Evolutionary conservation across 1,139 yeast genomes (phyloP).

Genomic region (Taiozyma sp.): DNA sequence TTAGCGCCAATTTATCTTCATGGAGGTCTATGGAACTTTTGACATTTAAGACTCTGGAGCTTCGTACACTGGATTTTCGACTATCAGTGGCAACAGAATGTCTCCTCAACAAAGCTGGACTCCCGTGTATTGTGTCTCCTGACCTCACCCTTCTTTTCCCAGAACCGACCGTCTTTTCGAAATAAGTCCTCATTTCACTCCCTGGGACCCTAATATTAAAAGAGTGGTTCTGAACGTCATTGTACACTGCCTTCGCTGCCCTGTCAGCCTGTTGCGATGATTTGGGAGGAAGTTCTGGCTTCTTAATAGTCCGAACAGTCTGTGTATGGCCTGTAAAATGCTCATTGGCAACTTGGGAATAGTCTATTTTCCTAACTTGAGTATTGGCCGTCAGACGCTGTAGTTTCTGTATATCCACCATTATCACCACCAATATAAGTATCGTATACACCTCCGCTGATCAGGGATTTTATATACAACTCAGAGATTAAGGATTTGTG

Average conservation of each 20-base stretch:
- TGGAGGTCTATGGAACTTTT: not conserved
- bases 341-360: constrained; percentile 12
- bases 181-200: constrained; percentile 12
- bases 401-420: constrained; percentile 11
- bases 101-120: not conserved
- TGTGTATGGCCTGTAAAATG: constrained; percentile 4
- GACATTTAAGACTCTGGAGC: not conserved
- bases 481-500: no score
- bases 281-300: not conserved
- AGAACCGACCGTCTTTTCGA: constrained; percentile 1
- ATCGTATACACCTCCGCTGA: no score
- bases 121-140: not conserved
- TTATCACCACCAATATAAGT: not conserved
- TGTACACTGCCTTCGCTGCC: constrained; percentile 7
- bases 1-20: not conserved
- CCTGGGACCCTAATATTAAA: constrained; percentile 14
- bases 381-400: constrained; percentile 4
- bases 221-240: constrained; percentile 15
- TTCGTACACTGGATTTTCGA: not conserved
- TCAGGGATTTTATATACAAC: no score
- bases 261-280: constrained; percentile 2
- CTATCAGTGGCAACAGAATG: not conserved
- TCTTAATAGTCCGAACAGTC: not conserved
- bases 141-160: not conserved
- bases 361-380: constrained; percentile 6